phyloP scores from a whole-genome alignment of 495 filamentous ascomycete species.

The Tuber aestivum region DNA sequence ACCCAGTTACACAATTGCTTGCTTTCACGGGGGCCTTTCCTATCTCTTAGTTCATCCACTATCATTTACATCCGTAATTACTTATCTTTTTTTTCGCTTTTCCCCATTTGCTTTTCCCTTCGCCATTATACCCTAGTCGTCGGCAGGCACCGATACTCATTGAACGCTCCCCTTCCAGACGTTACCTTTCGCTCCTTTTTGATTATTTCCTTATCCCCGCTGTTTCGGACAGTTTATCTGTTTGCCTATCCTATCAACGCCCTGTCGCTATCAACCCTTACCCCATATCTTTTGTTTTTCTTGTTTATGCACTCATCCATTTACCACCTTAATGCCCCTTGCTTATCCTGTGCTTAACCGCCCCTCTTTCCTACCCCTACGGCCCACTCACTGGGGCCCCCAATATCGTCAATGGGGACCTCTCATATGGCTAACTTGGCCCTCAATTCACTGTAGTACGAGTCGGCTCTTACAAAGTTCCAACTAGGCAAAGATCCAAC shows the following conservation, averaged over 20 bases:
- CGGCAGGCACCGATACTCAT: background rate
- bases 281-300: background rate
- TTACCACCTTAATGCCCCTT: constrained; percentile 9
- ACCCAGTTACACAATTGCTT: constrained; percentile 1
- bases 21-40: background rate
- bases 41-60: background rate
- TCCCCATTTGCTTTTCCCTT: constrained; percentile 9
- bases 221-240: background rate
- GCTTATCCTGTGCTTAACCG: constrained; percentile 7
- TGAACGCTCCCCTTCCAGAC: background rate
- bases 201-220: background rate
- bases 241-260: background rate
- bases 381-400: background rate
- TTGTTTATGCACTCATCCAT: background rate
- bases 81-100: background rate
- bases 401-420: background rate
- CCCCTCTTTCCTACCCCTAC: background rate
- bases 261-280: background rate
- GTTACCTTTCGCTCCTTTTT: constrained; percentile 7
- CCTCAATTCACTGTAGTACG: constrained; percentile 55
- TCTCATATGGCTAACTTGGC: constrained; percentile 12
- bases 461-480: constrained; percentile 78
- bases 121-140: constrained; percentile 2
- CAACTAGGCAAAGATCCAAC: constrained; percentile 66
- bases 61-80: background rate